These are phyloP conservation scores for Torulaspora franciscae DNA, from an alignment of 805 yeast genomes.

Conservation along the genomic window DNA sequence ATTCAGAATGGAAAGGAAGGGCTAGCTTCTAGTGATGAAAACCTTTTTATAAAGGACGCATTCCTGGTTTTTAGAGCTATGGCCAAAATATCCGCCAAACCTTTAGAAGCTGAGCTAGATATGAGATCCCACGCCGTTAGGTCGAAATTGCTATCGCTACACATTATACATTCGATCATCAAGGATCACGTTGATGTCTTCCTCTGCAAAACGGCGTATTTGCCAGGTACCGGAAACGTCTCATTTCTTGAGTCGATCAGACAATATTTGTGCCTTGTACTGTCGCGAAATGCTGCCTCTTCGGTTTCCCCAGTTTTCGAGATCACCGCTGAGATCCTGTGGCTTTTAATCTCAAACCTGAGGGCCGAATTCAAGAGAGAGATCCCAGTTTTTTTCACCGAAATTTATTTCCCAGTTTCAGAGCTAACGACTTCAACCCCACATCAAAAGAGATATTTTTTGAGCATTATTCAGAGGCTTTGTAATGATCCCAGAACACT, in stretches of 20 bases:
- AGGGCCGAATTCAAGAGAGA: conserved; percentile 87
- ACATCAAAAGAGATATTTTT: conserved; percentile 85
- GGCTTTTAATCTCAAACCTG: conserved; percentile 78
- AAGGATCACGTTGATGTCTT: conserved; percentile 82
- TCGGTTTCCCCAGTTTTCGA: conserved; percentile 89
- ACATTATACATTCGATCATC: conserved; percentile 78
- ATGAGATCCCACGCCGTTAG: conserved; percentile 90
- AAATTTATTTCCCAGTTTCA: conserved; percentile 88
- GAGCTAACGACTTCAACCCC: conserved; percentile 88
- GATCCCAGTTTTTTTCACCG: conserved; percentile 88
- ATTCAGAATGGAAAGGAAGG: conserved; percentile 4
- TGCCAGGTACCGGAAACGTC: conserved; percentile 52
- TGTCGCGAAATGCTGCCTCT: conserved; percentile 90
- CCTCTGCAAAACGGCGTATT: conserved; percentile 50
- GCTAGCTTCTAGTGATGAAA: conserved; percentile 41
- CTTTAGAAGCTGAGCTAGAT: conserved; percentile 71
- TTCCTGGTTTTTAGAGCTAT: conserved; percentile 88
- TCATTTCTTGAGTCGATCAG: conserved; percentile 73
- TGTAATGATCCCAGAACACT: conserved; percentile 86
- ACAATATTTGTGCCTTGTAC: conserved; percentile 74
- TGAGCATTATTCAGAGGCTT: conserved; percentile 73
- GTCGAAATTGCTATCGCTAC: conserved; percentile 83
- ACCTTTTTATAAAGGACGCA: conserved; percentile 79
- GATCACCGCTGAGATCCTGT: conserved; percentile 84
- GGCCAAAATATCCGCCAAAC: conserved; percentile 87